phyloP scores from a whole-genome alignment of 1,284 basidiomycete genomes.

The Bjerkandera adusta region DNA sequence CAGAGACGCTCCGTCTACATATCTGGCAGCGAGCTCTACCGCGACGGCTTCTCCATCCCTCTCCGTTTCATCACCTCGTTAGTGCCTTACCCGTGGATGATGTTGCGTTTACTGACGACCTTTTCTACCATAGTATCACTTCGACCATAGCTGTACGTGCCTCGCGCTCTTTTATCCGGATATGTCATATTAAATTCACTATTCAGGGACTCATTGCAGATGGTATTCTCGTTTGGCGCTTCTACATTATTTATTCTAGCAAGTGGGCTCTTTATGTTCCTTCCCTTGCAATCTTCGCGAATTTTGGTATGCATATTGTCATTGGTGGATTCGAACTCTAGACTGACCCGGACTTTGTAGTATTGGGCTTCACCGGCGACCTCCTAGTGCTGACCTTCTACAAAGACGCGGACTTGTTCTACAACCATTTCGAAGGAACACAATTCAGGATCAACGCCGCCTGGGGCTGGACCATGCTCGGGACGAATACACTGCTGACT shows the following conservation, averaged over 20 bases:
- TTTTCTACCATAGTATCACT: constrained; percentile 17
- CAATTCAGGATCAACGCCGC: constrained; percentile 22
- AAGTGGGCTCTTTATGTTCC: constrained; percentile 24
- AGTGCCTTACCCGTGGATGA: neutral
- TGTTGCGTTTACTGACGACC: neutral
- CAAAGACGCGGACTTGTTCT: constrained; percentile 15
- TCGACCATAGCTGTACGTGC: constrained; percentile 19
- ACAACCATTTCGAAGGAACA: constrained; percentile 16
- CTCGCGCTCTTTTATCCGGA: neutral
- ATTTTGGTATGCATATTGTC: constrained; percentile 13
- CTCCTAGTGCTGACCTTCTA: constrained; percentile 18
- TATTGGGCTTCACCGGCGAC: constrained; percentile 23
- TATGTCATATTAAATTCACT: neutral
- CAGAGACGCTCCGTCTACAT: neutral
- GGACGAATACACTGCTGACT: constrained; percentile 21
- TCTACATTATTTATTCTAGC: constrained; percentile 20
- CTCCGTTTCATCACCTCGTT: constrained; percentile 2
- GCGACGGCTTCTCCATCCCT: neutral
- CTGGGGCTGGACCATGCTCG: constrained; percentile 26
- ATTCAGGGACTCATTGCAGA: constrained; percentile 22
- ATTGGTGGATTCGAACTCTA: neutral
- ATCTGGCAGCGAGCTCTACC: neutral
- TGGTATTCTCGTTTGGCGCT: constrained; percentile 23
- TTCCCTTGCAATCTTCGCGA: constrained; percentile 15
- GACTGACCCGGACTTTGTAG: constrained; percentile 1